Evolutionary conservation across 768 basidiomycete species (phyloP), one percentile per base, ranked within the genome.

Genomic region (Phaffia australis): DNA sequence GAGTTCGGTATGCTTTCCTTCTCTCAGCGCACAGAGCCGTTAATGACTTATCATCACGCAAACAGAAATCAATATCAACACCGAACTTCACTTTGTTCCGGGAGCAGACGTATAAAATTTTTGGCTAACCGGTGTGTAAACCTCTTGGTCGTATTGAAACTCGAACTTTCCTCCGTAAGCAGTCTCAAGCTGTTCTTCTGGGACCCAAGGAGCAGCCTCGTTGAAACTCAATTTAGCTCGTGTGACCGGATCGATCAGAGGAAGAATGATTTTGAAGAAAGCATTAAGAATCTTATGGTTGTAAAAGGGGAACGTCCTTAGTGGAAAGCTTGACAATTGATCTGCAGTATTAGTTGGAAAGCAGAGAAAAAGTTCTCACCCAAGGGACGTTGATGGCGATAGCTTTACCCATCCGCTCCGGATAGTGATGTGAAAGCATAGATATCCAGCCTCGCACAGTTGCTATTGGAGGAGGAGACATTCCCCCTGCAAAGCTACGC

Each of bases 381-480:
- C 55, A 69, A 4, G 67, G 67, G 29, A 69, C 67, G 21, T 69
- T 69, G 62, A 69, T 57, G 6, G 67, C 67, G 35, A 69, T 64
- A 18, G 62, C 56, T 30, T 65, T 65, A 27, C 62, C 60, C 66
- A 67, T 67, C 14, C 66, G 66, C 19, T 67, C 66, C 2, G 66
- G 66, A 49, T 67, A 69, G 54, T 69, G 67, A 50, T 63, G 47
- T 16, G 56, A 58, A 14, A 69, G 56, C 29, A 64, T 58, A 27
- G 23, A 47, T 47, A 69, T 69, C 56, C 56, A 69, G n/a, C 67
- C 67, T 21, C 59, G 63, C 8, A 69, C 62, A 23, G 52, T 54
- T n/a, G 48, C 30, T 25, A 69, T 29, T 0, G 67, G 56, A 11
- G 67, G 67, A 2, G 62, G 54, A 15, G 61, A 58, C 56, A 69